Percentiles rank a stretch among this genome's conserved stretches.
Conservation (phyloP, 202 grass and related monocot species). For the Dendrocalamus latiflorus region DNA sequence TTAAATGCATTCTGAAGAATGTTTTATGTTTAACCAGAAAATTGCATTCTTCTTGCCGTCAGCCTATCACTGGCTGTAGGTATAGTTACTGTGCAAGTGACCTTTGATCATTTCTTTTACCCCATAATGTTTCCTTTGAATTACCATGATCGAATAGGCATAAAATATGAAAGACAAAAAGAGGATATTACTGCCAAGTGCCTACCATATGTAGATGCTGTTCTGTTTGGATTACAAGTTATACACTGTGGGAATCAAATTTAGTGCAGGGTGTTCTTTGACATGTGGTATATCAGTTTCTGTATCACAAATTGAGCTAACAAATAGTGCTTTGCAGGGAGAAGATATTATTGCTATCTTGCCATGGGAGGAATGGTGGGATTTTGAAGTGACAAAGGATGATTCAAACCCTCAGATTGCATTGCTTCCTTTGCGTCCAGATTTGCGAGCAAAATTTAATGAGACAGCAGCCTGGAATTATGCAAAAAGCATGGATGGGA, state of each 20-base stretch:
- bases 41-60: neutral
- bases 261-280: neutral
- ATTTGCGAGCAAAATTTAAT: constrained; percentile 83
- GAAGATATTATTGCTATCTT: constrained; percentile 94
- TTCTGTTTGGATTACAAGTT: constrained; percentile 2
- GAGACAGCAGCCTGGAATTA: constrained; percentile 92
- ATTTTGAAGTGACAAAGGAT: constrained; percentile 71
- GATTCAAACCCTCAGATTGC: constrained; percentile 95
- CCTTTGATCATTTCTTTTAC: neutral
- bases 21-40: neutral
- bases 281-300: neutral
- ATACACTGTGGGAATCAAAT: neutral
- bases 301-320: neutral
- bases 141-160: neutral
- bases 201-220: neutral
- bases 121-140: neutral
- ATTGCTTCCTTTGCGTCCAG: constrained; percentile 69
- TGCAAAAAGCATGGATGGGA: constrained; percentile 78
- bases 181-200: neutral
- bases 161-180: neutral
- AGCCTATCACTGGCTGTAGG: neutral
- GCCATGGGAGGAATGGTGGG: constrained; percentile 99
- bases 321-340: constrained; percentile 40
- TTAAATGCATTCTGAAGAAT: neutral
- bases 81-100: neutral